Percentiles rank a stretch among this genome's conserved stretches.
phyloP scores from a whole-genome alignment of 2,329 filamentous ascomycete genomes.

The Fusarium metavorans region DNA sequence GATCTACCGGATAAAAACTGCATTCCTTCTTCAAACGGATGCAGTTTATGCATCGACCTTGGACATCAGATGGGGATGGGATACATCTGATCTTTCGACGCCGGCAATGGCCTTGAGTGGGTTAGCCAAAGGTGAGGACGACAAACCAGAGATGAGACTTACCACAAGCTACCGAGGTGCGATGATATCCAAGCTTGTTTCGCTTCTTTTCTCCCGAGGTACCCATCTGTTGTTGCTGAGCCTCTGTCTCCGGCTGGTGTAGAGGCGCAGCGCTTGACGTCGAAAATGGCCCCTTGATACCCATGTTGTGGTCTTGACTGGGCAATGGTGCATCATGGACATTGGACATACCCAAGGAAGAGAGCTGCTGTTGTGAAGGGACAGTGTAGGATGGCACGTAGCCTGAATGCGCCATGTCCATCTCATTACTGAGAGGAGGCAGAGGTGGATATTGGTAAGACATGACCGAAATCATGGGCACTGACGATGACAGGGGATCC shows the following conservation, averaged over 20 bases:
- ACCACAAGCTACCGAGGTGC: slow-evolving; percentile 96
- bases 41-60: slow-evolving; percentile 89
- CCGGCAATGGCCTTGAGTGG: slow-evolving; percentile 81
- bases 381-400: slow-evolving; percentile 49
- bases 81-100: slow-evolving; percentile 94
- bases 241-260: slow-evolving; percentile 51
- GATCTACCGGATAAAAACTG: slow-evolving; percentile 90
- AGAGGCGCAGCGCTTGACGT: slow-evolving; percentile 61
- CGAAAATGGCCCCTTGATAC: slow-evolving; percentile 63
- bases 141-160: slow-evolving; percentile 59
- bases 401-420: slow-evolving; percentile 55
- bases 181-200: slow-evolving; percentile 95
- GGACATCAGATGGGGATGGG: slow-evolving; percentile 76
- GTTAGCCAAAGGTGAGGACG: slow-evolving; percentile 5
- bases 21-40: slow-evolving; percentile 95
- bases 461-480: slow-evolving; percentile 50
- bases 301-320: slow-evolving; percentile 51
- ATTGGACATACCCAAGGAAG: slow-evolving; percentile 48
- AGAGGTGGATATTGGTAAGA: slow-evolving; percentile 63
- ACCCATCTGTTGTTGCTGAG: slow-evolving; percentile 45
- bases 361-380: slow-evolving; percentile 47
- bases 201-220: slow-evolving; percentile 68
- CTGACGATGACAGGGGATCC: slow-evolving; percentile 14
- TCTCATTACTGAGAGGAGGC: slow-evolving; percentile 55
- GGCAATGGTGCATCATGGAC: slow-evolving; percentile 50